phyloP scores from a whole-genome alignment of 2,329 filamentous ascomycete genomes.

The Botrytis sinoallii region DNA sequence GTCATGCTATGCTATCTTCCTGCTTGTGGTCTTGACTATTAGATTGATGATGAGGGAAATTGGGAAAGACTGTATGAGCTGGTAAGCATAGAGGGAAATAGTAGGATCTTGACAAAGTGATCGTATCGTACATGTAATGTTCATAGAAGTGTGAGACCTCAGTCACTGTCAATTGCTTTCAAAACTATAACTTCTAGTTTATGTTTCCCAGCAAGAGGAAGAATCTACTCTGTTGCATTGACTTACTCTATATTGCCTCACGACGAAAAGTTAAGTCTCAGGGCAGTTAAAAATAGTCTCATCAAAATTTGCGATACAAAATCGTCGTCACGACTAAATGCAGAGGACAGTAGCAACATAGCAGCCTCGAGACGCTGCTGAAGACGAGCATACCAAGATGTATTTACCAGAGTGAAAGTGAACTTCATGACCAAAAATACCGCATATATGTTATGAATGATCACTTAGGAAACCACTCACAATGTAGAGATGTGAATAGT shows the following conservation, averaged over 20 bases:
- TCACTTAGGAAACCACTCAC: too few relatives aligned
- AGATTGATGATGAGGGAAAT: too few relatives aligned
- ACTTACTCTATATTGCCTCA: background rate
- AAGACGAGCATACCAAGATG: background rate
- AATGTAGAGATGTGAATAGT: rapidly evolving
- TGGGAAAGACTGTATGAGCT: background rate
- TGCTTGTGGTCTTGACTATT: background rate
- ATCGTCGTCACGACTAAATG: too few relatives aligned
- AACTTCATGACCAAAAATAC: too few relatives aligned
- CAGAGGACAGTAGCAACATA: background rate
- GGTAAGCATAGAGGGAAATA: background rate
- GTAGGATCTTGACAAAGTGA: background rate
- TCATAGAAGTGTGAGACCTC: background rate
- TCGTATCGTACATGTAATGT: background rate
- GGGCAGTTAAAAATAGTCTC: background rate
- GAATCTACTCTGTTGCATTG: background rate
- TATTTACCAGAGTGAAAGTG: background rate
- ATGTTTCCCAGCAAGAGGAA: background rate
- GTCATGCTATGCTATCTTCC: background rate
- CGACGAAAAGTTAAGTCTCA: too few relatives aligned
- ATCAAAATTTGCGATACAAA: background rate
- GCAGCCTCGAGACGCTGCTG: background rate
- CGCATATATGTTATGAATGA: background rate
- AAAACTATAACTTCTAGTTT: background rate
- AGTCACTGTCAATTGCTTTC: background rate